Evolutionary conservation across 768 basidiomycete genomes (phyloP).

Genomic region (Crassisporium funariophilum): DNA sequence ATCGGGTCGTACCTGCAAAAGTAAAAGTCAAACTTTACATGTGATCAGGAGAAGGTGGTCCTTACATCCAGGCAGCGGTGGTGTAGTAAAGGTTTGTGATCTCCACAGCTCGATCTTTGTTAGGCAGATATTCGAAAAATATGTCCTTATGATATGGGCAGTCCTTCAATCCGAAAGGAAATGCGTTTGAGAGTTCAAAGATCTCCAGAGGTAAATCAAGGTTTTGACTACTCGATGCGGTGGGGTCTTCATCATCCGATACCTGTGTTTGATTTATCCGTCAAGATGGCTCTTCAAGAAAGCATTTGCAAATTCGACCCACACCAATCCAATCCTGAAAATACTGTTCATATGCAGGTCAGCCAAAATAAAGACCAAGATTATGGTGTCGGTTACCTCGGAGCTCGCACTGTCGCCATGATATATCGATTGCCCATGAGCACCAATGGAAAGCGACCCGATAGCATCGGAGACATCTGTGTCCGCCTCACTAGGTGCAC

Average conservation of each 20-base stretch:
- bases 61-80: conserved; percentile 51
- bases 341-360: conserved; percentile 29
- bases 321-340: conserved; percentile 42
- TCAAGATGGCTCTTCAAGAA: neutral
- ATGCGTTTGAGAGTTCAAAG: conserved; percentile 46
- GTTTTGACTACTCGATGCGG: conserved; percentile 16
- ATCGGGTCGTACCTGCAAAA: conserved; percentile 48
- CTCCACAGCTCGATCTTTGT: conserved; percentile 38
- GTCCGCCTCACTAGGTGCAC: conserved; percentile 3
- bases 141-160: conserved; percentile 36
- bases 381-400: conserved; percentile 36
- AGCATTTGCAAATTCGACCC: conserved; percentile 12
- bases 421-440: conserved; percentile 51
- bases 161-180: conserved; percentile 50
- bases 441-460: conserved; percentile 51
- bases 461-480: conserved; percentile 37
- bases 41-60: conserved; percentile 3
- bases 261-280: conserved; percentile 1
- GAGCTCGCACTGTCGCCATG: conserved; percentile 52
- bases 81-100: conserved; percentile 45
- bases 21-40: conserved; percentile 1
- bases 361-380: neutral
- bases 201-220: conserved; percentile 46
- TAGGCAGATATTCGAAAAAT: conserved; percentile 44
- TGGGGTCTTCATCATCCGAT: conserved; percentile 8